Conservation (phyloP, 306 rosid genomes). For the Cicer cuneatum region DNA sequence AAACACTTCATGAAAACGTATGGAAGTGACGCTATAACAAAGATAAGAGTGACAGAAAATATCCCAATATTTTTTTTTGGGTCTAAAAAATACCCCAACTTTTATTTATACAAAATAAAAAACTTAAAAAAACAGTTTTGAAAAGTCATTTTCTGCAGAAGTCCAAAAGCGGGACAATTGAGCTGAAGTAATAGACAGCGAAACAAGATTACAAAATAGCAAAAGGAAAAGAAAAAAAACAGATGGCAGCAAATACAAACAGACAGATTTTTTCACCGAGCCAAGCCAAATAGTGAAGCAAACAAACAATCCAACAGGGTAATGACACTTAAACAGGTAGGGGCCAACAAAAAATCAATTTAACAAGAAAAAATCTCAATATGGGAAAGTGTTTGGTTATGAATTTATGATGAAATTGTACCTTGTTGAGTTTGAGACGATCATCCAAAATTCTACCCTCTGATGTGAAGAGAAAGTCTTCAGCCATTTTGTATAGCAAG, state of each 20-base stretch:
- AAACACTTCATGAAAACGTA: constrained; percentile 29
- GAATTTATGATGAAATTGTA: constrained; percentile 39
- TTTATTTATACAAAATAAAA: constrained; percentile 1
- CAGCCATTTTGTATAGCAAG: constrained; percentile 82
- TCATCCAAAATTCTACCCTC: constrained; percentile 79
- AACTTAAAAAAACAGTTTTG: constrained; percentile 40
- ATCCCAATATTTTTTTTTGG: background rate
- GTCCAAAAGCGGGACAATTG: constrained; percentile 56
- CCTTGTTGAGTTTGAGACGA: constrained; percentile 93
- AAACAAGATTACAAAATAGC: constrained; percentile 18
- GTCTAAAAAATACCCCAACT: background rate
- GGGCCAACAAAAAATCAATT: background rate
- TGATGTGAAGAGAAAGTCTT: constrained; percentile 71
- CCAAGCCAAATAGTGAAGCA: constrained; percentile 38
- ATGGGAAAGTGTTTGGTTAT: background rate
- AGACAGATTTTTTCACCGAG: constrained; percentile 26
- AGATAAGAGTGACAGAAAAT: constrained; percentile 34
- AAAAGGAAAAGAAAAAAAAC: constrained; percentile 38
- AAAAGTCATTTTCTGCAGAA: constrained; percentile 70
- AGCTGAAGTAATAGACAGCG: constrained; percentile 41
- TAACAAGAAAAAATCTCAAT: background rate
- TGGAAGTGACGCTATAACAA: constrained; percentile 35
- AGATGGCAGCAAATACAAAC: constrained; percentile 45
- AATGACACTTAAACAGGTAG: constrained; percentile 3
- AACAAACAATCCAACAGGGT: constrained; percentile 33